These are phyloP conservation scores for Zygoascus ofunaensis DNA, from an alignment of 805 yeast species.

Conservation along the genomic window DNA sequence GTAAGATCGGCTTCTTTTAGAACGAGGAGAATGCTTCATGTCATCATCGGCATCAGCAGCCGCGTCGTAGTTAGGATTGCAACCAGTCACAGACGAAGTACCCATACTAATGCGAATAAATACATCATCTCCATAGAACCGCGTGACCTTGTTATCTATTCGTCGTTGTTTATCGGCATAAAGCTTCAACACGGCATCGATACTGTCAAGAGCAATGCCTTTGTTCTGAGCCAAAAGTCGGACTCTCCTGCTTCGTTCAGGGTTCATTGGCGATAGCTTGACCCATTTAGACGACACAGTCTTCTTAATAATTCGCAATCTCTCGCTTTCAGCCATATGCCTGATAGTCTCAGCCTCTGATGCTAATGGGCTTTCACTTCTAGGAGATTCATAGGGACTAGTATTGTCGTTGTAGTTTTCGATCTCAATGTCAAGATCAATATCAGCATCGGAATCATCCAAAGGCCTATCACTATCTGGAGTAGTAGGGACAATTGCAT, in stretches of 20 bases:
- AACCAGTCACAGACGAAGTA: slow-evolving; percentile 4
- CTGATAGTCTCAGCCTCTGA: slow-evolving; percentile 1
- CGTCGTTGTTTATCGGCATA: slow-evolving; percentile 15
- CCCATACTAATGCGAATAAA: slow-evolving; percentile 21
- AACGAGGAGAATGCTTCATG: slow-evolving; percentile 14
- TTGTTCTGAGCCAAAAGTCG: slow-evolving; percentile 21
- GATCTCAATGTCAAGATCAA: background rate
- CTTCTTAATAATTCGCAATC: slow-evolving; percentile 4
- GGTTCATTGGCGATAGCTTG: slow-evolving; percentile 22
- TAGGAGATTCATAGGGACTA: background rate
- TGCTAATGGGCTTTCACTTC: background rate
- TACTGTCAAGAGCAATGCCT: slow-evolving; percentile 22
- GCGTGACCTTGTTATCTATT: slow-evolving; percentile 17
- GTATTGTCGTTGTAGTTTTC: background rate
- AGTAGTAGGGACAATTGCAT: background rate
- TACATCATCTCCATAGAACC: slow-evolving; percentile 19
- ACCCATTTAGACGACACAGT: slow-evolving; percentile 20
- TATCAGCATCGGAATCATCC: background rate
- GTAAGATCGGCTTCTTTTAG: slow-evolving; percentile 17
- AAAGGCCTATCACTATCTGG: background rate
- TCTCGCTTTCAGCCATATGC: background rate
- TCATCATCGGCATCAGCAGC: slow-evolving; percentile 4
- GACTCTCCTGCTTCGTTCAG: slow-evolving; percentile 19
- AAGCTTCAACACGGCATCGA: slow-evolving; percentile 21
- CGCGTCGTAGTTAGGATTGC: slow-evolving; percentile 3